A percentile compares a stretch with the other conserved stretches of the same genome.
Evolutionary conservation across 176 grass and related monocot species (phyloP).

Genomic region (Oryza punctata): DNA sequence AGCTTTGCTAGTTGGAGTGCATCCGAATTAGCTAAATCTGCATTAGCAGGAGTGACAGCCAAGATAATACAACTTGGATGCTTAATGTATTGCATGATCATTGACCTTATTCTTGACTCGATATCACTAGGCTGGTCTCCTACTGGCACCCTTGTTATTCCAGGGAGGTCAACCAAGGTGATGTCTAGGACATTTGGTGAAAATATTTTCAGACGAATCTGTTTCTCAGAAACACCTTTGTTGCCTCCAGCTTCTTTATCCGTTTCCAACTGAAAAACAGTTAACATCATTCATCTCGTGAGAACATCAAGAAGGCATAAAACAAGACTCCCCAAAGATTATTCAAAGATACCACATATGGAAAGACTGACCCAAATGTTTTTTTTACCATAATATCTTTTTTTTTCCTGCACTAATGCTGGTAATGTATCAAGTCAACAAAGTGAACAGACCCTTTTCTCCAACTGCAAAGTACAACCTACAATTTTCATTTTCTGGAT

Average conservation of each 20-base stretch:
- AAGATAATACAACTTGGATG: slow-evolving; percentile 91
- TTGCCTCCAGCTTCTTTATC: slow-evolving; percentile 85
- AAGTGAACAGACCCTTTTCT: neutral
- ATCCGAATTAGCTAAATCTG: slow-evolving; percentile 94
- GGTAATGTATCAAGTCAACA: neutral
- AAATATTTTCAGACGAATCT: slow-evolving; percentile 90
- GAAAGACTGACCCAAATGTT: neutral
- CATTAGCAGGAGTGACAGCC: slow-evolving; percentile 90
- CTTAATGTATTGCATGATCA: slow-evolving; percentile 93
- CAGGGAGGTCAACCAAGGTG: slow-evolving; percentile 93
- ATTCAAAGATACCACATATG: slow-evolving; percentile 3
- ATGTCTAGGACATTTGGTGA: slow-evolving; percentile 94
- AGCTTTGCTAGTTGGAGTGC: slow-evolving; percentile 86
- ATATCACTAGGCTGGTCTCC: slow-evolving; percentile 96
- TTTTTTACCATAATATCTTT: neutral
- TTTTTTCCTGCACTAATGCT: neutral
- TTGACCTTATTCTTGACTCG: slow-evolving; percentile 80
- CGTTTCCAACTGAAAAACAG: slow-evolving; percentile 76
- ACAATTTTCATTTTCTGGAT: neutral
- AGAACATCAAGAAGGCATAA: slow-evolving; percentile 35
- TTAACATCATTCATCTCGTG: slow-evolving; percentile 11
- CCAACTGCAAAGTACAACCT: neutral
- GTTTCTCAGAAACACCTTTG: slow-evolving; percentile 85
- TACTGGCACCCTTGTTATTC: slow-evolving; percentile 89
- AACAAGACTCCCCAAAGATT: slow-evolving; percentile 9